A percentile compares a stretch with the other conserved stretches of the same genome.
phyloP scores from a whole-genome alignment of 208 protist species.

The Sergeia podlipaevii region DNA sequence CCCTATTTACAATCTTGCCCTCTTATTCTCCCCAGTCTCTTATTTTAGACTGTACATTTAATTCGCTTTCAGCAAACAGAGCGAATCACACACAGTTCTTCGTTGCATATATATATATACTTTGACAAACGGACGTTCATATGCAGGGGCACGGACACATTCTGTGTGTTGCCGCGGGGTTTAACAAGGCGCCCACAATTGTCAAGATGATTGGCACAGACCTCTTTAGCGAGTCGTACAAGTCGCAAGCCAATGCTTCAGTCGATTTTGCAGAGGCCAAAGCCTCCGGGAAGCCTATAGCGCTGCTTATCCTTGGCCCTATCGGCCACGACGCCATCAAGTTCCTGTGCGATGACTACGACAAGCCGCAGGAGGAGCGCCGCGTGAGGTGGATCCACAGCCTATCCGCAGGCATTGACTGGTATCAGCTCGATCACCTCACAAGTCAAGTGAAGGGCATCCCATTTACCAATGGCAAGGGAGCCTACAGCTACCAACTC shows the following conservation, averaged over 20 bases:
- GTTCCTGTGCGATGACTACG: conserved; percentile 50
- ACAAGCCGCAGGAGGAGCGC: conserved; percentile 25
- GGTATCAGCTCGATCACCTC: conserved; percentile 27
- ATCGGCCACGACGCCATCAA: conserved; percentile 29
- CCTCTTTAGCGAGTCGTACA: conserved; percentile 20
- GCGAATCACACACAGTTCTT: too few species aligned
- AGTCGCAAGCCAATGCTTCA: not conserved
- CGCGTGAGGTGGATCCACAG: conserved; percentile 67
- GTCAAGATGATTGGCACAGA: conserved; percentile 10
- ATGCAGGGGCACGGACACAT: too few species aligned
- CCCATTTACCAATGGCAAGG: conserved; percentile 55
- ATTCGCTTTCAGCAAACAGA: too few species aligned
- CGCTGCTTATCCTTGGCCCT: conserved; percentile 32
- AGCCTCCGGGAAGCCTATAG: conserved; percentile 23
- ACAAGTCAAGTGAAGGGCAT: conserved; percentile 28
- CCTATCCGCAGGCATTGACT: conserved; percentile 58
- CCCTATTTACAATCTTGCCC: too few species aligned
- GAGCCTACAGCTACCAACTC: conserved; percentile 41
- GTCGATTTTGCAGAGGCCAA: conserved; percentile 25
- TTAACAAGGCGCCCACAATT: conserved; percentile 8
- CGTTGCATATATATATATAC: too few species aligned
- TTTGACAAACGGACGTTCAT: too few species aligned
- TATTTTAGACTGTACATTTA: too few species aligned
- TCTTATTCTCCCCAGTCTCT: too few species aligned
- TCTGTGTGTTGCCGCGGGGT: conserved; percentile 23